A percentile compares a stretch with the other conserved stretches of the same genome.
Conservation (phyloP, 2,329 filamentous ascomycete species). For the Thelonectria discophora region DNA sequence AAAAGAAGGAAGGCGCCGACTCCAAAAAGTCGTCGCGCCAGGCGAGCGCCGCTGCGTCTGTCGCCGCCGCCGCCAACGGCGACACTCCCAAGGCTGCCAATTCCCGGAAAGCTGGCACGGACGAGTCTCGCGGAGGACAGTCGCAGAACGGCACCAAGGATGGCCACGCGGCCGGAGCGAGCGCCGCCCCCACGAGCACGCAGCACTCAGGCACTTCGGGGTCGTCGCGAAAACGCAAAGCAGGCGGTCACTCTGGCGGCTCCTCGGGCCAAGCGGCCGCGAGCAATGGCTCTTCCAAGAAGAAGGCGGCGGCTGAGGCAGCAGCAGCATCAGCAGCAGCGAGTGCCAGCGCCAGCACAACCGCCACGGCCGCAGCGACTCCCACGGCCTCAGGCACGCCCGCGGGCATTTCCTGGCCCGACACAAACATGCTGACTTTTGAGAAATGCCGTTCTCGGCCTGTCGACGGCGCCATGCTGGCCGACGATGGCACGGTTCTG, state of each 20-base stretch:
- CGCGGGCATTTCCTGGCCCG: slow-evolving; percentile 57
- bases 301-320: slow-evolving; percentile 31
- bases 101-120: slow-evolving; percentile 54
- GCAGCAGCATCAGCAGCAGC: slow-evolving; percentile 27
- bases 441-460: slow-evolving; percentile 74
- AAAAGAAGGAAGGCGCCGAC: slow-evolving; percentile 62
- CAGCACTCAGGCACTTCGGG: slow-evolving; percentile 58
- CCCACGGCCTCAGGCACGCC: slow-evolving; percentile 44
- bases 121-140: slow-evolving; percentile 50
- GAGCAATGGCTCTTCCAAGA: slow-evolving; percentile 38
- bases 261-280: slow-evolving; percentile 36
- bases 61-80: slow-evolving; percentile 46
- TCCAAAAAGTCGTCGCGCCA: slow-evolving; percentile 65
- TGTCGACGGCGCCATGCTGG: slow-evolving; percentile 80
- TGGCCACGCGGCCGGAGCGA: slow-evolving; percentile 39
- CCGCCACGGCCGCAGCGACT: slow-evolving; percentile 33
- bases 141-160: slow-evolving; percentile 52
- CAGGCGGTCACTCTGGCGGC: slow-evolving; percentile 54
- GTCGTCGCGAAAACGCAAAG: slow-evolving; percentile 86
- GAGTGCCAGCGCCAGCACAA: too few species aligned
- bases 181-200: slow-evolving; percentile 52
- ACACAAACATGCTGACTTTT: slow-evolving; percentile 91
- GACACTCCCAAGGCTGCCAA: slow-evolving; percentile 48
- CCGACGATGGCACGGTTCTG: slow-evolving; percentile 89
- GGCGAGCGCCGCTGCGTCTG: slow-evolving; percentile 48